Conservation (phyloP, 2,329 filamentous ascomycete genomes). For the Helicocarpus griseus region DNA sequence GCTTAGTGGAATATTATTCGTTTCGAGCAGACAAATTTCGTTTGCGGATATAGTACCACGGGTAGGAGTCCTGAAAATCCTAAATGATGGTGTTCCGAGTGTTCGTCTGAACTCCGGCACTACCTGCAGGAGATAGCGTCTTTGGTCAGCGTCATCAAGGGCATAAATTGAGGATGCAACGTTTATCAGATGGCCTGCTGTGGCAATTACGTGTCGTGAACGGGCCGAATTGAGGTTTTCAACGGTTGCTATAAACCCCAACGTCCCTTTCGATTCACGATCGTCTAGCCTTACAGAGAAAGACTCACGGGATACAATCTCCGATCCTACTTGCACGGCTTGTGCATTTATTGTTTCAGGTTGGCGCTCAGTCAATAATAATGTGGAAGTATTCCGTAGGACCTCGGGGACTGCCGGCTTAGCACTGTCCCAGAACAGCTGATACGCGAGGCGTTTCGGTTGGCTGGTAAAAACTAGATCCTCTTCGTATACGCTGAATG, state of each 20-base stretch:
- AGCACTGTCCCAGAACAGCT: not conserved
- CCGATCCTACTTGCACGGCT: not conserved
- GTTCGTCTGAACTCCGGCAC: too few relatives aligned
- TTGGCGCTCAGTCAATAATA: not conserved
- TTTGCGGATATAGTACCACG: too few relatives aligned
- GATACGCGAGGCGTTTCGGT: not conserved
- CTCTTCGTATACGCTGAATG: not conserved
- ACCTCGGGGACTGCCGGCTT: not conserved
- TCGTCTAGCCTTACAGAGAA: not conserved
- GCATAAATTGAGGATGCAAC: too few relatives aligned
- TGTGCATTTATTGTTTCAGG: not conserved
- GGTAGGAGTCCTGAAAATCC: too few relatives aligned
- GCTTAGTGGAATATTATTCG: not conserved
- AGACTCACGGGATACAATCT: not conserved
- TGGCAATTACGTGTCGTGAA: not conserved
- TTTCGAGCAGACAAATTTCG: not conserved
- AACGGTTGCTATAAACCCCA: too few relatives aligned
- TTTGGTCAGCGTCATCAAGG: too few relatives aligned
- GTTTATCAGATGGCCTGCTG: too few relatives aligned
- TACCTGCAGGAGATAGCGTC: too few relatives aligned
- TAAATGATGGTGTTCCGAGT: too few relatives aligned
- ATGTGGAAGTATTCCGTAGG: not conserved
- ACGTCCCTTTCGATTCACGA: not conserved
- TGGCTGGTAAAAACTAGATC: not conserved
- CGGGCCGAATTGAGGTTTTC: constrained; percentile 11